phyloP scores from a whole-genome alignment of 495 filamentous ascomycete genomes.

The Hyphodiscus hymeniophilus region DNA sequence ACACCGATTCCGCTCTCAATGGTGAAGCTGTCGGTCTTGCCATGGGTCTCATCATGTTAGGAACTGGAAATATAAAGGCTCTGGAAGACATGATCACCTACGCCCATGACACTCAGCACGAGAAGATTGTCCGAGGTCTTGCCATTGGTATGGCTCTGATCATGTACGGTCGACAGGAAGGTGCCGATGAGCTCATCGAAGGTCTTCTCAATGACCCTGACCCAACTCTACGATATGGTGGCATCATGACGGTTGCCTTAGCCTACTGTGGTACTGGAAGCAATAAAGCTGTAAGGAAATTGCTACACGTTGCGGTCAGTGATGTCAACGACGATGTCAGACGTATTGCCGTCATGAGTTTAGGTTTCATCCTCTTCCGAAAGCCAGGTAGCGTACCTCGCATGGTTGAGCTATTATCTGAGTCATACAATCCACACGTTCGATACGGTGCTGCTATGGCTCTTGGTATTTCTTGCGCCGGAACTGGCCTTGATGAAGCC shows the following conservation, averaged over 20 bases:
- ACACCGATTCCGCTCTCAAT: slow-evolving; percentile 87
- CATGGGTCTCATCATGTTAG: slow-evolving; percentile 96
- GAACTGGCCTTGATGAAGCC: slow-evolving; percentile 92
- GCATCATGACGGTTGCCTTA: slow-evolving; percentile 97
- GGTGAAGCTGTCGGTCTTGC: slow-evolving; percentile 93
- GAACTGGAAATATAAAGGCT: slow-evolving; percentile 84
- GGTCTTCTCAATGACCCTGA: slow-evolving; percentile 90
- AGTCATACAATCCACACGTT: slow-evolving; percentile 98
- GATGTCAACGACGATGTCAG: slow-evolving; percentile 98
- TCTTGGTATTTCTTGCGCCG: slow-evolving; percentile 94
- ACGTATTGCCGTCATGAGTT: slow-evolving; percentile 92
- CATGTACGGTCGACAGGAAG: slow-evolving; percentile 95
- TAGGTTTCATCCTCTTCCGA: slow-evolving; percentile 97
- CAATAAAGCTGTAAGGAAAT: slow-evolving; percentile 96
- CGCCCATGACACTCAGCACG: slow-evolving; percentile 94
- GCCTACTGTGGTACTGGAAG: slow-evolving; percentile 95
- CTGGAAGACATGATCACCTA: slow-evolving; percentile 95
- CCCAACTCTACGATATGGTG: slow-evolving; percentile 88
- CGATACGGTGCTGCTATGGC: slow-evolving; percentile 98
- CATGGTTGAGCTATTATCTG: slow-evolving; percentile 97
- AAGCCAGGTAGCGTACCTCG: slow-evolving; percentile 95
- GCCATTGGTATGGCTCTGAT: slow-evolving; percentile 96
- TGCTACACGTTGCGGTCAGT: slow-evolving; percentile 96
- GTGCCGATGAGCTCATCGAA: slow-evolving; percentile 88
- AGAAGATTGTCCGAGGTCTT: slow-evolving; percentile 95